These are phyloP conservation scores for Sclerotinia trifoliorum DNA, from an alignment of 2,329 filamentous ascomycete genomes.

Conservation along the genomic window DNA sequence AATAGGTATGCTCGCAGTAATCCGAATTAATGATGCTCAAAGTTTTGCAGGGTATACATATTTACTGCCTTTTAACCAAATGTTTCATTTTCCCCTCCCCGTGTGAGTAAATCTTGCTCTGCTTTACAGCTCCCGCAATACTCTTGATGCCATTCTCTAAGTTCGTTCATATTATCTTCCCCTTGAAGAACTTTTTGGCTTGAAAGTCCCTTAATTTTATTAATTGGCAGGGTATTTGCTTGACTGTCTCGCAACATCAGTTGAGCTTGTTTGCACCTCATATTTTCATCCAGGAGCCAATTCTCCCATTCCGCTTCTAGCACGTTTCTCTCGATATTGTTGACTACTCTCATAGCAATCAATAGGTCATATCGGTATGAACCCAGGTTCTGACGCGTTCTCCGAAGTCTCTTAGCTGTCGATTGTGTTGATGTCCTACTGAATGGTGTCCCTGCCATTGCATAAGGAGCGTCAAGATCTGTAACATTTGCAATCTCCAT, in stretches of 20 bases:
- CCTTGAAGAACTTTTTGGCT: constrained; percentile 33
- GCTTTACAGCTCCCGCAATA: constrained; percentile 61
- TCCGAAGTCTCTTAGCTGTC: constrained; percentile 63
- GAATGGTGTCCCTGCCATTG: constrained; percentile 51
- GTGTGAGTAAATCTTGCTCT: constrained; percentile 37
- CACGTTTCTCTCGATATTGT: constrained; percentile 83
- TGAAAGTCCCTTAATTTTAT: constrained; percentile 32
- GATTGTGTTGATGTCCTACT: constrained; percentile 51
- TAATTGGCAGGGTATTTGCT: constrained; percentile 30
- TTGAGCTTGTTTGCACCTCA: constrained; percentile 66
- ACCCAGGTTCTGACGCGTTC: constrained; percentile 79
- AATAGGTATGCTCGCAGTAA: background rate
- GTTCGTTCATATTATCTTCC: constrained; percentile 44
- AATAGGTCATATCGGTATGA: constrained; percentile 85
- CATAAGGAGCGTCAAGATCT: constrained; percentile 57
- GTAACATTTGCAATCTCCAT: constrained; percentile 56
- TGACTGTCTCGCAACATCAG: constrained; percentile 45
- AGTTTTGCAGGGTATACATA: constrained; percentile 8
- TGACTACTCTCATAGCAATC: constrained; percentile 86
- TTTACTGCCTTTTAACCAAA: constrained; percentile 31
- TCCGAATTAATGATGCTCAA: background rate
- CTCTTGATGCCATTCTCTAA: constrained; percentile 55
- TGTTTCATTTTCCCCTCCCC: constrained; percentile 29
- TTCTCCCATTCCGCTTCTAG: constrained; percentile 88
- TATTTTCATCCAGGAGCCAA: constrained; percentile 79